phyloP scores from a whole-genome alignment of 768 basidiomycete species.

The Lepiota brunneoincarnata region DNA sequence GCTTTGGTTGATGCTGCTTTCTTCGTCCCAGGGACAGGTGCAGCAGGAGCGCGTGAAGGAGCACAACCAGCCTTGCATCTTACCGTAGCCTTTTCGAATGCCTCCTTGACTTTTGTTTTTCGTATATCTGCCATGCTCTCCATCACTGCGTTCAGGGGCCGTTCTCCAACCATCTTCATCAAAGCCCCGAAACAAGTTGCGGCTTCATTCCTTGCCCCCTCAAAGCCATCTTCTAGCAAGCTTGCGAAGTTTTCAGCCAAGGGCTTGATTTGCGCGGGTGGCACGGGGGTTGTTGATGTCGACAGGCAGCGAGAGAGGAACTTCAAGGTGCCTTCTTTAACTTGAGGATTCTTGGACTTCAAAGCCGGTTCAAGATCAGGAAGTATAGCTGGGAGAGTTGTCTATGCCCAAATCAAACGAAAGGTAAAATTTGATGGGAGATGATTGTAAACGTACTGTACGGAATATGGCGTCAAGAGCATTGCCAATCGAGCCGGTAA shows the following conservation, averaged over 20 bases:
- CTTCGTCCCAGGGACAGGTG: constrained; percentile 32
- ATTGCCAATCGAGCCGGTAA: constrained; percentile 84
- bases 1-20: constrained; percentile 22
- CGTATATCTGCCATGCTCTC: constrained; percentile 84
- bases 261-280: constrained; percentile 74
- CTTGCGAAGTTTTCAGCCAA: constrained; percentile 72
- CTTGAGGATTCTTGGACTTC: constrained; percentile 92
- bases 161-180: constrained; percentile 97
- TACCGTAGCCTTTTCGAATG: constrained; percentile 87
- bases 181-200: constrained; percentile 83
- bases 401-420: constrained; percentile 42
- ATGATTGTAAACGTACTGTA: constrained; percentile 53
- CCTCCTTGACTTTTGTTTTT: constrained; percentile 92
- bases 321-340: constrained; percentile 89
- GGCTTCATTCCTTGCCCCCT: constrained; percentile 88
- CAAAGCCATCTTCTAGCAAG: constrained; percentile 85
- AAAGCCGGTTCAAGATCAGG: constrained; percentile 78
- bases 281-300: constrained; percentile 66
- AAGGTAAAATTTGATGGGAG: constrained; percentile 3
- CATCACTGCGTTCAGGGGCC: constrained; percentile 83
- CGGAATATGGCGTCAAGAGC: constrained; percentile 88
- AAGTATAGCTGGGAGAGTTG: constrained; percentile 73
- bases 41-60: constrained; percentile 50
- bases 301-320: constrained; percentile 80
- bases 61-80: constrained; percentile 74